A percentile compares a stretch with the other conserved stretches of the same genome.
These are phyloP conservation scores for Taphrina wiesneri DNA, from an alignment of 1,139 yeast genomes.

Conservation along the genomic window DNA sequence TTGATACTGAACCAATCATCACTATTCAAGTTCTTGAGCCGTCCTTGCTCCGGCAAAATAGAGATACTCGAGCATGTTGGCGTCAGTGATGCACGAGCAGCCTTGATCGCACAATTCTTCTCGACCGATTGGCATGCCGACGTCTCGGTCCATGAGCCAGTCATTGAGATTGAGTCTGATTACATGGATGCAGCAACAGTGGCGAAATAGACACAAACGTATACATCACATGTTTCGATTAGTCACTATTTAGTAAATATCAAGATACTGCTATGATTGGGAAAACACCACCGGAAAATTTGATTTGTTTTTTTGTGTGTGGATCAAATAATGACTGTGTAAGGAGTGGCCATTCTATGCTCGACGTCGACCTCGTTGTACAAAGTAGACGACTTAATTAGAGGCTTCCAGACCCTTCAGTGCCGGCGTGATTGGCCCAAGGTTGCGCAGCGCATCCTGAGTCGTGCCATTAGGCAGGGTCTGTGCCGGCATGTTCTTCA, in stretches of 20 bases:
- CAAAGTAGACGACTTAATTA: neutral
- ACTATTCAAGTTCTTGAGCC: neutral
- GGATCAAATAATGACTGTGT: neutral
- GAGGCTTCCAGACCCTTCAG: conserved; percentile 20
- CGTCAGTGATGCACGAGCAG: neutral
- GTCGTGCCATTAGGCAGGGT: conserved; percentile 14
- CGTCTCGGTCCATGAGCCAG: neutral
- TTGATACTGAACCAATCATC: neutral
- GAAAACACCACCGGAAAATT: too few species aligned
- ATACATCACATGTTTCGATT: neutral
- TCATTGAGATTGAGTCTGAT: neutral
- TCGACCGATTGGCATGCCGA: neutral
- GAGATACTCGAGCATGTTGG: neutral
- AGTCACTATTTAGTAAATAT: neutral
- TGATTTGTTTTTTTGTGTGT: neutral
- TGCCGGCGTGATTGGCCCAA: conserved; percentile 32
- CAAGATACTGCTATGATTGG: neutral
- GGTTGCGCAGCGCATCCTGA: conserved; percentile 4
- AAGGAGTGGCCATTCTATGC: neutral
- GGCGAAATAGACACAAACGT: neutral
- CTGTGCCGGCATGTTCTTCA: conserved; percentile 23
- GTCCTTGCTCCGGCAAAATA: neutral
- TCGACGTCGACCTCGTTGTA: neutral
- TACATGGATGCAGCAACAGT: neutral
- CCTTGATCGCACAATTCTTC: neutral